phyloP scores from a whole-genome alignment of 2,329 filamentous ascomycete genomes.

The Cordyceps farinosa region DNA sequence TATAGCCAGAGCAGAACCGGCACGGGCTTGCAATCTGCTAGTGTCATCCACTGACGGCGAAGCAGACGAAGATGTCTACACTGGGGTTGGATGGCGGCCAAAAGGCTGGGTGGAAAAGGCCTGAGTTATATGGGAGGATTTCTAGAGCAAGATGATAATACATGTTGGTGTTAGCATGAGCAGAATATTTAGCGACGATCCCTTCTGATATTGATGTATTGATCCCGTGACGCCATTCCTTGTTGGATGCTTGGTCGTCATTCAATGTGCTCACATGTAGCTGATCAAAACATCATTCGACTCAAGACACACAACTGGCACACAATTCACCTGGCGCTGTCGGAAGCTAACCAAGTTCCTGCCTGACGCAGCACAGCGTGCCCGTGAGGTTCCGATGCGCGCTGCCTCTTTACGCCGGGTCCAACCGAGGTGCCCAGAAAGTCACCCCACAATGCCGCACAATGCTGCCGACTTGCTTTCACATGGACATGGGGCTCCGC shows the following conservation, averaged over 20 bases:
- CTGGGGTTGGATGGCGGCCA: background rate
- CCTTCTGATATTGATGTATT: no score
- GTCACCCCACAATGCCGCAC: conserved; percentile 15
- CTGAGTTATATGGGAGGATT: background rate
- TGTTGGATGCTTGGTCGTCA: background rate
- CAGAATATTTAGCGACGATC: background rate
- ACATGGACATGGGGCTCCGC: conserved; percentile 17
- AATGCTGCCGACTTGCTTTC: conserved; percentile 11
- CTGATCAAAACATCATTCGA: background rate
- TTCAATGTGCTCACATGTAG: background rate
- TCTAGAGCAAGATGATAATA: background rate
- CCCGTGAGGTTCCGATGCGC: conserved; percentile 16
- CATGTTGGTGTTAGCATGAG: background rate
- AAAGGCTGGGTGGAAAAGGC: conserved; percentile 1
- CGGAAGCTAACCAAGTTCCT: background rate
- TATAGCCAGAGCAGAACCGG: background rate
- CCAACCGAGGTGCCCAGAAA: conserved; percentile 18
- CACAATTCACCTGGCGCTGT: background rate
- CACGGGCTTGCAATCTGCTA: background rate
- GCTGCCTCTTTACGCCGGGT: conserved; percentile 14
- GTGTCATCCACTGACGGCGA: conserved; percentile 21
- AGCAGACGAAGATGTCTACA: background rate
- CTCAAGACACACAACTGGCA: background rate
- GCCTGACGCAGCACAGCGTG: background rate
- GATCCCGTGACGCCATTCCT: background rate